phyloP scores from a whole-genome alignment of 2,329 filamentous ascomycete genomes.

The Aspergillus fumigatus region DNA sequence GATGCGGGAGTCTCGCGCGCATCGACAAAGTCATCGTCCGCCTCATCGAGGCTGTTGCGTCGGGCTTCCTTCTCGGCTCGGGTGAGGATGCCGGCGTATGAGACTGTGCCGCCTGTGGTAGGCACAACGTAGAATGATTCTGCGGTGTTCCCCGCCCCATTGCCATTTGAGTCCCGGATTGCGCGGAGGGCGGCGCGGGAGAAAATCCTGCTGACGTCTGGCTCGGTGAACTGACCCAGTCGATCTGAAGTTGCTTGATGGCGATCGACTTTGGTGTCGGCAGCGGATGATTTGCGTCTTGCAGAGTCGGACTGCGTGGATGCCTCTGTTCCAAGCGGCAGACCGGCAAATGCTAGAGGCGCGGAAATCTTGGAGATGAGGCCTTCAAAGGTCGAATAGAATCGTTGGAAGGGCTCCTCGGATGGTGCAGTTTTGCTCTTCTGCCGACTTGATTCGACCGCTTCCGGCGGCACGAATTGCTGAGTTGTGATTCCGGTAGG shows the following conservation, averaged over 20 bases:
- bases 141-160: slow-evolving; percentile 52
- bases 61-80: slow-evolving; percentile 43
- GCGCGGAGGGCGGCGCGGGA: slow-evolving; percentile 80
- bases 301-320: slow-evolving; percentile 18
- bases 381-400: slow-evolving; percentile 87
- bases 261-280: slow-evolving; percentile 35
- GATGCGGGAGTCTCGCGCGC: slow-evolving; percentile 64
- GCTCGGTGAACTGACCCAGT: slow-evolving; percentile 49
- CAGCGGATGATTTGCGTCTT: slow-evolving; percentile 31
- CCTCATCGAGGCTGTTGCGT: slow-evolving; percentile 53
- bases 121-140: slow-evolving; percentile 93
- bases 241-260: slow-evolving; percentile 38
- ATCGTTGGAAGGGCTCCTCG: slow-evolving; percentile 81
- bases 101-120: slow-evolving; percentile 82
- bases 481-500: slow-evolving; percentile 33
- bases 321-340: slow-evolving; percentile 64
- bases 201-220: slow-evolving; percentile 78
- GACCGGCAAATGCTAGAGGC: slow-evolving; percentile 84
- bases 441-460: slow-evolving; percentile 21
- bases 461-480: slow-evolving; percentile 26
- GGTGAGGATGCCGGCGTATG: slow-evolving; percentile 83
- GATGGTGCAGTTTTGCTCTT: slow-evolving; percentile 22
- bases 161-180: slow-evolving; percentile 62
- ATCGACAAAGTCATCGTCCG: slow-evolving; percentile 85
- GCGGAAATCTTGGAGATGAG: slow-evolving; percentile 86